These are phyloP conservation scores for Leucogyrophana mollusca DNA, from an alignment of 768 basidiomycete species.

Conservation along the genomic window DNA sequence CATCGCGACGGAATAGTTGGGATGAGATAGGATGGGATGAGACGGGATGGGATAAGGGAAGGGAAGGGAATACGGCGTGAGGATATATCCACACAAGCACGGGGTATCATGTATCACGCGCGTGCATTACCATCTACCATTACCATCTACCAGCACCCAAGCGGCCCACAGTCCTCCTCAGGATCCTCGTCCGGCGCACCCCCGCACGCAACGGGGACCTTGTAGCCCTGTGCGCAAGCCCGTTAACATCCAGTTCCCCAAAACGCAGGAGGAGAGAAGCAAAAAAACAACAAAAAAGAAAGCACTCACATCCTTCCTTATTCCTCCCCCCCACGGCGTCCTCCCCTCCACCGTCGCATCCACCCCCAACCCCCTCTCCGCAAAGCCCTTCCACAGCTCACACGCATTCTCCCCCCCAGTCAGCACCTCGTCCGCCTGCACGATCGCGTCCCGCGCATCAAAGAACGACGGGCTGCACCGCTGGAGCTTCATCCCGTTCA, in stretches of 20 bases:
- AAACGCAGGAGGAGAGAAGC: neutral
- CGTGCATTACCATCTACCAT: no score
- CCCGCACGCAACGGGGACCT: slow-evolving; percentile 41
- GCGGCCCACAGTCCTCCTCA: slow-evolving; percentile 24
- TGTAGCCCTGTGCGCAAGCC: slow-evolving; percentile 32
- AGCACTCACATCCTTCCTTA: slow-evolving; percentile 59
- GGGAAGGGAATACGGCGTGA: no score
- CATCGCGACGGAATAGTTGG: no score
- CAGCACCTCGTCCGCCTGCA: slow-evolving; percentile 85
- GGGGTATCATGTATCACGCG: no score
- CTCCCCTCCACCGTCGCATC: slow-evolving; percentile 72
- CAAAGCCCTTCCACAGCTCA: slow-evolving; percentile 82
- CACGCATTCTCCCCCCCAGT: slow-evolving; percentile 95
- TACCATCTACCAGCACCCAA: slow-evolving; percentile 26
- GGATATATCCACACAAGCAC: no score
- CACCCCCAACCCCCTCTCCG: slow-evolving; percentile 74
- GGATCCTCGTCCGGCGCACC: slow-evolving; percentile 28
- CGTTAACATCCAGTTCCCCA: slow-evolving; percentile 1
- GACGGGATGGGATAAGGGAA: no score
- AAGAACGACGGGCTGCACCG: slow-evolving; percentile 90
- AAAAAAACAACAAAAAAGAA: neutral
- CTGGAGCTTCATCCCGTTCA: slow-evolving; percentile 95
- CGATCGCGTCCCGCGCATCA: slow-evolving; percentile 85
- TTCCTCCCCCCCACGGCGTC: slow-evolving; percentile 93
- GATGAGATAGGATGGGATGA: no score